phyloP scores from a whole-genome alignment of 2,329 filamentous ascomycete genomes.

The Aspergillus sp. region DNA sequence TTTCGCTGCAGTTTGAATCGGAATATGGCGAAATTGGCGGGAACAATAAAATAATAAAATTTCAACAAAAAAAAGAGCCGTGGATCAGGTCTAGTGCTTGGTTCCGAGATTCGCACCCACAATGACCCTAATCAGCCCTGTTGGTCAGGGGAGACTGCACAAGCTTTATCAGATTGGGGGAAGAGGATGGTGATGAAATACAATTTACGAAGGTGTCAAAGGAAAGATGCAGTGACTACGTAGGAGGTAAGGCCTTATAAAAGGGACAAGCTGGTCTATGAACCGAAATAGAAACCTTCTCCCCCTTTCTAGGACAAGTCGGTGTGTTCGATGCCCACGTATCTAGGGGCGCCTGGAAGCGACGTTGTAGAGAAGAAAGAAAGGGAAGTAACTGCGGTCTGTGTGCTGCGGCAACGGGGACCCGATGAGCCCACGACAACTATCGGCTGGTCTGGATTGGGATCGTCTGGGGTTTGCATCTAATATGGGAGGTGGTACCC shows the following conservation, averaged over 20 bases:
- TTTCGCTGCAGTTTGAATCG: background rate
- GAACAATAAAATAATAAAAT: conserved; percentile 7
- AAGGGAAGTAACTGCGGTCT: conserved; percentile 9
- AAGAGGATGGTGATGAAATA: background rate
- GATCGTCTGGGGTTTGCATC: conserved; percentile 22
- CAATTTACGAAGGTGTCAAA: background rate
- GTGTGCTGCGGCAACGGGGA: conserved; percentile 10
- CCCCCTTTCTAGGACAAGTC: background rate
- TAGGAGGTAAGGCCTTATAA: background rate
- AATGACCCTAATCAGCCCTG: conserved; percentile 13
- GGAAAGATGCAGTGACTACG: background rate
- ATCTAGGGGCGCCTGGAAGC: background rate
- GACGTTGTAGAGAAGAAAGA: background rate
- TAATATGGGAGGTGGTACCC: background rate
- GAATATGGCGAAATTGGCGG: conserved; percentile 6
- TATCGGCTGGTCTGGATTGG: conserved; percentile 16
- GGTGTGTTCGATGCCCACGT: background rate
- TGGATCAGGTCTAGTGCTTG: conserved; percentile 18
- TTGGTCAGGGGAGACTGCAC: conserved; percentile 2
- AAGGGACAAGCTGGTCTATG: background rate
- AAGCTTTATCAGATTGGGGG: background rate
- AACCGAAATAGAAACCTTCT: background rate
- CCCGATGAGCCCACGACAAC: conserved; percentile 8
- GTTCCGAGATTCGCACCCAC: conserved; percentile 25
- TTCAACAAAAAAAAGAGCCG: conserved; percentile 5